These are phyloP conservation scores for Pholiota adiposa DNA, from an alignment of 1,284 basidiomycete genomes.

Conservation along the genomic window DNA sequence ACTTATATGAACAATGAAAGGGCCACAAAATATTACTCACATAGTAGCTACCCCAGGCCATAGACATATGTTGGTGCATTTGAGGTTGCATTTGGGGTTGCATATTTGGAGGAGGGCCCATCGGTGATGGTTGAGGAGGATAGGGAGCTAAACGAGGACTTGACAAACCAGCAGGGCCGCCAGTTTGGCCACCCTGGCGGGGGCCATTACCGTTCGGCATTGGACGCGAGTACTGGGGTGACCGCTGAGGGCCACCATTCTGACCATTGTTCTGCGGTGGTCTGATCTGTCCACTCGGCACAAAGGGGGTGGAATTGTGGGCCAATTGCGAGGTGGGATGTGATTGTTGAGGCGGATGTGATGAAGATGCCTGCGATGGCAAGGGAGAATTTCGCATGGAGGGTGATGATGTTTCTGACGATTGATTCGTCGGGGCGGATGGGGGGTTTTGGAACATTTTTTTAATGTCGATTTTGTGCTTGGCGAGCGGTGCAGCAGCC, in stretches of 20 bases:
- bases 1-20: constrained; percentile 6
- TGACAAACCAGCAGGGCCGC: constrained; percentile 55
- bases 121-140: constrained; percentile 50
- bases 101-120: constrained; percentile 47
- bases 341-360: constrained; percentile 37
- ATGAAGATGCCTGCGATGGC: constrained; percentile 40
- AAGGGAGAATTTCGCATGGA: constrained; percentile 49
- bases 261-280: constrained; percentile 46
- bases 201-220: constrained; percentile 65
- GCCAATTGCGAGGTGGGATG: constrained; percentile 47
- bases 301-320: constrained; percentile 49
- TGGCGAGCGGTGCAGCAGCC: constrained; percentile 34
- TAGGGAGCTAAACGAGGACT: constrained; percentile 67
- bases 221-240: constrained; percentile 64
- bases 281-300: constrained; percentile 39
- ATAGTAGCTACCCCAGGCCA: constrained; percentile 29
- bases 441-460: constrained; percentile 70
- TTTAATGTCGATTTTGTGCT: constrained; percentile 60
- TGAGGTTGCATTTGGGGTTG: constrained; percentile 43
- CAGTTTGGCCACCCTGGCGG: constrained; percentile 57
- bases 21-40: constrained; percentile 11
- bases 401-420: constrained; percentile 44
- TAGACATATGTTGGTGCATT: constrained; percentile 39
- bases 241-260: constrained; percentile 56
- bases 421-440: constrained; percentile 40